Evolutionary conservation across 306 rosid species (phyloP), one percentile per base, ranked within the genome.

Genomic region (Cicer yamashitae): DNA sequence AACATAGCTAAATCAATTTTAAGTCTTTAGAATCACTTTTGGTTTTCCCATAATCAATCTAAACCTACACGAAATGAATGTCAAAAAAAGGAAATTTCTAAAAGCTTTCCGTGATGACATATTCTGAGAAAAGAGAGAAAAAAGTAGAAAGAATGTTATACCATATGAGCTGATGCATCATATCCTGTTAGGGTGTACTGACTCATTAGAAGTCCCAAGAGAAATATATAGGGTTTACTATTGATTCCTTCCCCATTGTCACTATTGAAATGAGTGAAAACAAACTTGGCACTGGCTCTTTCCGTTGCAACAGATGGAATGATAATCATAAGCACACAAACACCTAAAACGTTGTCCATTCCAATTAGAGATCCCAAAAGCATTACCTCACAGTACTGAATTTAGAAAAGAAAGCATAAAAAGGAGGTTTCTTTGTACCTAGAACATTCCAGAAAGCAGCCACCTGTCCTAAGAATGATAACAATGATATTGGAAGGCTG

Each of bases 151-250:
- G 47, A 66, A 78, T 86, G 70, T 79, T 87, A 75, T 79, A 87
- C 98, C 98, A 94, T 91, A 85, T 94, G 96, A 84, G 98, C 97
- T 50, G 98, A 94, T 52, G 98, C 96, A 85, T 94, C 98, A 77
- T 82, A 94, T 10, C 98, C 98, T 12, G 89, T 87, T 30, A 94
- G 79, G 77, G 98, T 94, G 80, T 90, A 94, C 74, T 94, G 97
- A 83, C 97, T 90, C 97, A 94, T 91, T 10, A 91, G 83, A 75
- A 91, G 94, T 73, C 97, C 98, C 87, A 91, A 61, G 73, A 94
- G 82, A 85, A 94, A 94, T 76, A 90, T 94, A 87, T 94, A 91
- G 10, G 82, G 75, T 75, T 66, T 88, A 86, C 79, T 88, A 78
- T 20, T 68, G 65, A 94, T 85, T 83, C 97, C 99, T 2, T 82